Conservation (phyloP, 2,329 filamentous ascomycete species). For the Pyrenophora seminiperda region DNA sequence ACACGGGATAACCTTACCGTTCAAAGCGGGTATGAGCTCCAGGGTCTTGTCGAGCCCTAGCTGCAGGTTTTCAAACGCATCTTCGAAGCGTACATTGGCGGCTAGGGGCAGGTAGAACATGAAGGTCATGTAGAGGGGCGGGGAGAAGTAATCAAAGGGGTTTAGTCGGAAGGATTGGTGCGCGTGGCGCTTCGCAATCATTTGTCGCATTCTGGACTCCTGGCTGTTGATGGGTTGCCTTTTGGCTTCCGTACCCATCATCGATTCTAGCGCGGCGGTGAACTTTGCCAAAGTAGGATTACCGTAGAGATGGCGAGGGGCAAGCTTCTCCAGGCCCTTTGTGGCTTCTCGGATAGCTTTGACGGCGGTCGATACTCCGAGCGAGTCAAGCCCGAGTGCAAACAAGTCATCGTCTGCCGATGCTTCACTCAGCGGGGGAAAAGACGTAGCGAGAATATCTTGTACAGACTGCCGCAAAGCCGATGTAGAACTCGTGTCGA, state of each 20-base stretch:
- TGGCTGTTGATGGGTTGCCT: neutral
- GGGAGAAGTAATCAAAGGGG: constrained; percentile 37
- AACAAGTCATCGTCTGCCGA: constrained; percentile 41
- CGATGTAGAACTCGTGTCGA: constrained; percentile 15
- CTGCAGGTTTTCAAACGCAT: constrained; percentile 42
- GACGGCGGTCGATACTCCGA: constrained; percentile 35
- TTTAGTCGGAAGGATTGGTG: constrained; percentile 40
- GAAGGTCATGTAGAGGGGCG: constrained; percentile 37
- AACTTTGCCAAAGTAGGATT: constrained; percentile 36
- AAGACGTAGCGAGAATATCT: constrained; percentile 11
- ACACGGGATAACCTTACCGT: constrained; percentile 43
- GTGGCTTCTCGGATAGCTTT: constrained; percentile 41
- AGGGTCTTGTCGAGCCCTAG: constrained; percentile 45
- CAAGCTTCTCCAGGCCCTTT: constrained; percentile 37
- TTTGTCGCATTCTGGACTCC: constrained; percentile 9
- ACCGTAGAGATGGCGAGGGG: constrained; percentile 46
- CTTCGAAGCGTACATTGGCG: constrained; percentile 28
- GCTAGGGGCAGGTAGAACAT: constrained; percentile 45
- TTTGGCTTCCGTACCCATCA: neutral
- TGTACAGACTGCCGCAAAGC: constrained; percentile 13
- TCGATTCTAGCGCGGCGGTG: constrained; percentile 21
- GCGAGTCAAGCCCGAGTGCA: constrained; percentile 41
- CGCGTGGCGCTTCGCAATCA: constrained; percentile 19
- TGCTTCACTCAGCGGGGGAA: constrained; percentile 12
- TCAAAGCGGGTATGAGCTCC: constrained; percentile 46